Base-by-base conservation (phyloP, 2,329 filamentous ascomycete genomes). In the Leptosphaerulina australis region DNA sequence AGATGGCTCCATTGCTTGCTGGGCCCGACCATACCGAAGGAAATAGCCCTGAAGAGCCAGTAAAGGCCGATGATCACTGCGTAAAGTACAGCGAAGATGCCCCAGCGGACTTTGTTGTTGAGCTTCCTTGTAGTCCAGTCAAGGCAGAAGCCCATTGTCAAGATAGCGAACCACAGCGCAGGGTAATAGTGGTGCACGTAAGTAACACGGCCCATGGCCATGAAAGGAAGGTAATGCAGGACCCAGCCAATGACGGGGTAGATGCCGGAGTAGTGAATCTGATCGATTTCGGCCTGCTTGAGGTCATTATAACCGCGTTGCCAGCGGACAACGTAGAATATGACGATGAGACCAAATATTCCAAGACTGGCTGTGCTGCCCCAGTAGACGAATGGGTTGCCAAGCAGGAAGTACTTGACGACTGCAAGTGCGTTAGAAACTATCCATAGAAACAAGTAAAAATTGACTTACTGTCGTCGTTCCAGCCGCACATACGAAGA, bases 171-270 rank as follows among this genome's bases (percentile, higher is more conserved):
- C 80, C 97, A 99, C 9, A 99, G 84, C 8, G 94, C 94, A 9
- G 94, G 94, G 75, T 97, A 99, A 81, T 99, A 99, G 79, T 99
- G 94, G 75, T 99, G 94, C 45, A 99, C 94, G 69, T 99, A 99
- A 12, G 94, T 99, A 54, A 99, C 94, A 81, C 94, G 90, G 9
- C 91, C 94, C 95, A 99, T 99, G 69, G 94, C 85, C 66, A 96
- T 84, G 75, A 97, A 99, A 0, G 94, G 94, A 56, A 96, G 77
- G 73, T 97, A 99, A 77, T 99, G 94, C 38, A 99, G 82, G 75
- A 96, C 87, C 94, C 94, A 99, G 56, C 94, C 94, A 46, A 94
- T 82, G 48, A 93, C 80, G 7, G 94, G 93, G 74, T 99, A 99
- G 50, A 99, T 70, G 38, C 90, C 94, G 9, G 92, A 82, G 74